Evolutionary conservation across 73 alveolate species (phyloP), one percentile per base, ranked within the genome.

Genomic region (Symbiodinium pilosum): DNA sequence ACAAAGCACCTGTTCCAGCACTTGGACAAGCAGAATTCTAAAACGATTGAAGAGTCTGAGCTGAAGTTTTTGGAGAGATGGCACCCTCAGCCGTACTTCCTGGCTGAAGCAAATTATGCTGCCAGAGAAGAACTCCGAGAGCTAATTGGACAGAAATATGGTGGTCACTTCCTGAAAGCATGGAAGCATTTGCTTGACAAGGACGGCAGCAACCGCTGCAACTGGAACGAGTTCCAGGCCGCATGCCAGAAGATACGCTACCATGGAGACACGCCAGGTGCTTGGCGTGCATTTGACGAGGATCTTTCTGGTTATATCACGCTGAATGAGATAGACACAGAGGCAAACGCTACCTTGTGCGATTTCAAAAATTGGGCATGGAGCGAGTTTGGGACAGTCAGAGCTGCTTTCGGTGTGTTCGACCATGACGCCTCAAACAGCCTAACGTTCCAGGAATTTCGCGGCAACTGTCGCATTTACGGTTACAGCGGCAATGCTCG

Each of bases 391-490:
- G 94, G 94, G 44, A 87, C 94, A 0, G 94, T 87, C 34, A 54
- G 94, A 81, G 94, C 85, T 9, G 94, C 94, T 6, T 87, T 87
- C 75, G 84, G 94, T 4, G 94, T 56, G n/a, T 87, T 87, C 84
- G 94, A 87, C 64, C 94, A 87, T 39, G 94, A 87, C 43, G 44
- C 42, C 2, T 56, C 85, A 42, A 87, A 87, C 20, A 87, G 94
- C 94, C 94, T 12, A 36, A 12, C 83, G 52, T 87, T 54, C 64
- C 84, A 87, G 28, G 94, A 87, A 43, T 87, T 87, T 52, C 94
- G 94, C 12, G 75, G 94, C 85, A 87, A 87, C 84, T 87, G 94
- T 20, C 94, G 94, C 43, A 87, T 87, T 85, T 87, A 87, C 26
- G 94, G 94, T 26, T 87, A 87, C 34, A 44, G 21, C 12, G 94